Base-by-base conservation (phyloP, 1,139 yeast genomes). In the Sugiyamaella xylanicola region DNA sequence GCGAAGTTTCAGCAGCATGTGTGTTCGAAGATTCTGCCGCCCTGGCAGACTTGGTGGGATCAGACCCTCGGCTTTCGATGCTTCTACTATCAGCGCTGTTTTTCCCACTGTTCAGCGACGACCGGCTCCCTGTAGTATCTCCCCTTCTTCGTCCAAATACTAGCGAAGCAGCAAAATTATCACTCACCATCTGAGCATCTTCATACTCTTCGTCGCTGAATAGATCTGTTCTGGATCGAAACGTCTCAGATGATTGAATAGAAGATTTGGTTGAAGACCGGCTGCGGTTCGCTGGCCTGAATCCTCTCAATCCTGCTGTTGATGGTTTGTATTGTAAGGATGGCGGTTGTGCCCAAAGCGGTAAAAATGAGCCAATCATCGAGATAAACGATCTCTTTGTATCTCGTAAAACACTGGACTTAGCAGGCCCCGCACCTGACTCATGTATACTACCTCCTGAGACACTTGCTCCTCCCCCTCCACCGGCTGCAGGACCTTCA, bases 121-220 rank as follows among this genome's bases (percentile, higher is more conserved):
- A 39, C 16, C 45, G 22, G 22, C 47, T 51, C 11, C 53, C 55
- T 19, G 51, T 46, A 20, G 51, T 35, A 7, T 50, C 29, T n/a
- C 45, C 36, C 29, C 53, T 53, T 32, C 36, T 29, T 13, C 42
- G 49, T 3, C 46, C 61, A 42, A 54, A 57, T 15, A 42, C 55
- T 29, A 63, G 47, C n/a, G 56, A 54, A 3, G 59, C 56, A 13
- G 65, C 64, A 52, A 63, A 59, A 35, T 59, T 56, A 36, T 66
- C 69, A 48, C 64, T 57, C 45, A 66, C 64, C 53, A 66, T 53
- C 51, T 66, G 70, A 2, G 70, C 70, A 54, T 66, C 70, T 40
- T 65, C 68, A 32, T 56, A 58, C 15, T 61, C 65, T 7, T 59
- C 68, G 19, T 61, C 66, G 25, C 67, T 61, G 41, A 66, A 58